phyloP scores from a whole-genome alignment of 1,284 basidiomycete species.

The Farysia itapuensis region DNA sequence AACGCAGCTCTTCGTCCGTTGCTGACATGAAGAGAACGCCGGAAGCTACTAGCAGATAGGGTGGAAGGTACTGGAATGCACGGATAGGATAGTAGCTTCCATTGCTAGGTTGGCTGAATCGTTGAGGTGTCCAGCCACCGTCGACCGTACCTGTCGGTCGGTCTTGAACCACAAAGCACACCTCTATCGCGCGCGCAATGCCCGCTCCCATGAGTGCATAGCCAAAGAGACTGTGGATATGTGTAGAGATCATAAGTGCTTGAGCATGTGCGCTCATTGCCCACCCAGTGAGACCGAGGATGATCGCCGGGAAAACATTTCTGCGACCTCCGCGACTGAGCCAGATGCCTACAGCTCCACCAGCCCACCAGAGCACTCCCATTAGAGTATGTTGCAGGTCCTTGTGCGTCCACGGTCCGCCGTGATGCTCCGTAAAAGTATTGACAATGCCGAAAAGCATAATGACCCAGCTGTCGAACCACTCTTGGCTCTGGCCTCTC shows the following conservation, averaged over 20 bases:
- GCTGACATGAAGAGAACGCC: slow-evolving; percentile 59
- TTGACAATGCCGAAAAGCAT: slow-evolving; percentile 81
- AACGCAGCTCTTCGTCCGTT: slow-evolving; percentile 57
- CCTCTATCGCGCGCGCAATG: slow-evolving; percentile 76
- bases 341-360: slow-evolving; percentile 83
- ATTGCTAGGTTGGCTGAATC: slow-evolving; percentile 11
- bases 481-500: slow-evolving; percentile 70
- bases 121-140: slow-evolving; percentile 3
- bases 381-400: slow-evolving; percentile 87
- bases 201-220: slow-evolving; percentile 84
- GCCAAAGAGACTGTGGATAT: slow-evolving; percentile 83
- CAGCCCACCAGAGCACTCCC: slow-evolving; percentile 73
- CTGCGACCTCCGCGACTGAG: slow-evolving; percentile 81
- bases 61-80: slow-evolving; percentile 53
- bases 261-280: slow-evolving; percentile 91
- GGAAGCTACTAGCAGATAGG: slow-evolving; percentile 47
- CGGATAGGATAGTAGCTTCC: slow-evolving; percentile 38
- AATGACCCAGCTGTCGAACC: slow-evolving; percentile 87
- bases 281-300: slow-evolving; percentile 75
- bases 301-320: slow-evolving; percentile 77
- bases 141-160: slow-evolving; percentile 42
- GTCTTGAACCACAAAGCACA: slow-evolving; percentile 72
- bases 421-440: slow-evolving; percentile 77
- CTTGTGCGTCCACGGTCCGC: slow-evolving; percentile 69
- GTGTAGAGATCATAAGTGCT: slow-evolving; percentile 63